A percentile compares a stretch with the other conserved stretches of the same genome.
Conservation (phyloP, 2,329 filamentous ascomycete species). For the Nigrograna mackinnonii region DNA sequence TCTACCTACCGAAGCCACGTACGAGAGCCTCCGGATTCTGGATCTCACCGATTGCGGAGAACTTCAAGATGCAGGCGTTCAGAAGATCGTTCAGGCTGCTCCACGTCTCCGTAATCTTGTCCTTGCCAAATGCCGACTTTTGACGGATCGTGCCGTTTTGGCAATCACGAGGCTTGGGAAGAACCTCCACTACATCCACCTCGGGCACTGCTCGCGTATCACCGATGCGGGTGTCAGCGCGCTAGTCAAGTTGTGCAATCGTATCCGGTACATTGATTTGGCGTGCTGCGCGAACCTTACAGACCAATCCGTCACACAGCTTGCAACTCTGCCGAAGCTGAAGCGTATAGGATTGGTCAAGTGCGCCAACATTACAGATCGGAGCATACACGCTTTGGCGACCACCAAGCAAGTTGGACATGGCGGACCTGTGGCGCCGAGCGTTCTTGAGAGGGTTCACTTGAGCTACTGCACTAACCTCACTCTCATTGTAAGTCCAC, state of each 20-base stretch:
- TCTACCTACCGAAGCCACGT: constrained; percentile 69
- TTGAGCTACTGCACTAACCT: constrained; percentile 91
- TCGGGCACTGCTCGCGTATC: constrained; percentile 90
- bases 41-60: constrained; percentile 88
- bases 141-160: constrained; percentile 86
- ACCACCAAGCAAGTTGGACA: constrained; percentile 61
- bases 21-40: constrained; percentile 88
- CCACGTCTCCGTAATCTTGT: constrained; percentile 91
- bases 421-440: constrained; percentile 62
- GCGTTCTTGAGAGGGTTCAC: constrained; percentile 86
- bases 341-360: constrained; percentile 96
- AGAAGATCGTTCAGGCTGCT: constrained; percentile 83
- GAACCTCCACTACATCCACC: constrained; percentile 94
- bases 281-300: constrained; percentile 93
- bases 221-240: constrained; percentile 86
- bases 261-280: constrained; percentile 95
- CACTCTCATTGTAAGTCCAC: constrained; percentile 70
- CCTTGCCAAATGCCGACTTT: constrained; percentile 88
- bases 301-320: constrained; percentile 79
- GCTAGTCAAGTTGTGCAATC: constrained; percentile 83
- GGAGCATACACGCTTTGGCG: constrained; percentile 83
- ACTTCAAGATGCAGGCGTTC: constrained; percentile 83
- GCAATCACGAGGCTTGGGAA: constrained; percentile 90
- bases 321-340: constrained; percentile 87
- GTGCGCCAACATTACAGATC: constrained; percentile 86